Conservation (phyloP, 805 yeast genomes). For the Kodamaea nitidulidarum region DNA sequence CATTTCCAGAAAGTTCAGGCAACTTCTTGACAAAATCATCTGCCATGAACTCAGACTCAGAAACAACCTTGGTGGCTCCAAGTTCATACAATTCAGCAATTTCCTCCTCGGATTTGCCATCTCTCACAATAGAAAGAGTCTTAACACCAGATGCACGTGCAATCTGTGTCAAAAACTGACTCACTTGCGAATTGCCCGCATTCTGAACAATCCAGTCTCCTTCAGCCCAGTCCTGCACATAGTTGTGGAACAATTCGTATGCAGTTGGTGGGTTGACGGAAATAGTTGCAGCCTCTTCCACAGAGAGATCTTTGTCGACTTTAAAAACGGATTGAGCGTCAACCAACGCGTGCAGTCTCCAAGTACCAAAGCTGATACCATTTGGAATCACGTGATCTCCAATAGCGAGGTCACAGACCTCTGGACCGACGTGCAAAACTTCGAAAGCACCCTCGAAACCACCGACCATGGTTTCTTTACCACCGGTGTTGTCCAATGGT, state of each 20-base stretch:
- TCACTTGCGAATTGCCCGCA: constrained; percentile 34
- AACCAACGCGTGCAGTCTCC: constrained; percentile 22
- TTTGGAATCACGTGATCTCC: constrained; percentile 20
- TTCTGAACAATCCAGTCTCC: constrained; percentile 33
- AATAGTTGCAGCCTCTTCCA: constrained; percentile 20
- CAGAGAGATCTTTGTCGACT: constrained; percentile 6
- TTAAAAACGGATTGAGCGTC: not conserved
- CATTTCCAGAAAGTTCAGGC: constrained; percentile 15
- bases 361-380: constrained; percentile 20
- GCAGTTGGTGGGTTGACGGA: constrained; percentile 21
- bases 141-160: constrained; percentile 22
- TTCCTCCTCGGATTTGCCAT: constrained; percentile 23
- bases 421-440: constrained; percentile 15
- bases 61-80: constrained; percentile 31
- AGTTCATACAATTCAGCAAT: constrained; percentile 20
- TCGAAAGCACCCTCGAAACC: constrained; percentile 23
- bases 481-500: constrained; percentile 4
- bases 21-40: constrained; percentile 15
- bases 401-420: constrained; percentile 11
- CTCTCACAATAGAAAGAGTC: constrained; percentile 26
- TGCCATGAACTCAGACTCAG: constrained; percentile 23
- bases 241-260: constrained; percentile 18
- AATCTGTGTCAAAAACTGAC: constrained; percentile 28
- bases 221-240: constrained; percentile 17
- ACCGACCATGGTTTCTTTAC: constrained; percentile 3